phyloP scores from a whole-genome alignment of 2,329 filamentous ascomycete species.

The Calonectria hawksworthii region DNA sequence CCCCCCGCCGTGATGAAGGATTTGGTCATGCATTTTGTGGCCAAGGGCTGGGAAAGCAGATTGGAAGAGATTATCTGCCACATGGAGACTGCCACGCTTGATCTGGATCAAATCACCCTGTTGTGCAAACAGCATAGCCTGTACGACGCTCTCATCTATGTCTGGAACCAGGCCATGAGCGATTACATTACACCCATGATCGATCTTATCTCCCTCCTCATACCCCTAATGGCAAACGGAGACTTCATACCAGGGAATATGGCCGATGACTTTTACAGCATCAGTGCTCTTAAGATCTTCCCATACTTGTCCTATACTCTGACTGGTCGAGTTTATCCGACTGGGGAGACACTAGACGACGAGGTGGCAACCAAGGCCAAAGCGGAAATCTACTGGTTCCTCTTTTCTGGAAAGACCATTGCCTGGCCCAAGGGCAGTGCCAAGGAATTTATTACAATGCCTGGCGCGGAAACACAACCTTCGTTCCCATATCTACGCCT shows the following conservation, averaged over 20 bases:
- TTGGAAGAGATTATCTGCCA: constrained; percentile 96
- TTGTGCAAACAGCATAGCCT: constrained; percentile 93
- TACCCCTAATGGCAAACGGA: constrained; percentile 70
- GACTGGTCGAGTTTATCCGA: constrained; percentile 93
- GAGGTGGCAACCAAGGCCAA: constrained; percentile 83
- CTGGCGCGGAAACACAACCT: constrained; percentile 71
- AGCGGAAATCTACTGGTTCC: constrained; percentile 89
- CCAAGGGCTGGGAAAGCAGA: constrained; percentile 79
- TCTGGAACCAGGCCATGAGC: constrained; percentile 91
- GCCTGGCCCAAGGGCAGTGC: constrained; percentile 79
- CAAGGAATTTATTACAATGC: constrained; percentile 72
- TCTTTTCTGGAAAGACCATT: constrained; percentile 88
- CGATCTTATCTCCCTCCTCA: constrained; percentile 81
- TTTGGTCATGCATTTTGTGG: constrained; percentile 85
- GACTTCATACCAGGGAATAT: constrained; percentile 68
- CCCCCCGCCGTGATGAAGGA: constrained; percentile 90
- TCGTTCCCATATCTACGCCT: constrained; percentile 88
- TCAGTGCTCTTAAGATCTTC: constrained; percentile 90
- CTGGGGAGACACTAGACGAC: constrained; percentile 81
- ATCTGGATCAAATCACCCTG: constrained; percentile 91
- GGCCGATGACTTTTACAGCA: constrained; percentile 72
- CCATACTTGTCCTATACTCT: constrained; percentile 94
- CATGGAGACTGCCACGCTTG: constrained; percentile 90
- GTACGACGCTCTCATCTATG: constrained; percentile 95
- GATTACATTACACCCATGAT: constrained; percentile 94